Base-by-base conservation (phyloP, 495 filamentous ascomycete species). In the Chaetomium tenue region DNA sequence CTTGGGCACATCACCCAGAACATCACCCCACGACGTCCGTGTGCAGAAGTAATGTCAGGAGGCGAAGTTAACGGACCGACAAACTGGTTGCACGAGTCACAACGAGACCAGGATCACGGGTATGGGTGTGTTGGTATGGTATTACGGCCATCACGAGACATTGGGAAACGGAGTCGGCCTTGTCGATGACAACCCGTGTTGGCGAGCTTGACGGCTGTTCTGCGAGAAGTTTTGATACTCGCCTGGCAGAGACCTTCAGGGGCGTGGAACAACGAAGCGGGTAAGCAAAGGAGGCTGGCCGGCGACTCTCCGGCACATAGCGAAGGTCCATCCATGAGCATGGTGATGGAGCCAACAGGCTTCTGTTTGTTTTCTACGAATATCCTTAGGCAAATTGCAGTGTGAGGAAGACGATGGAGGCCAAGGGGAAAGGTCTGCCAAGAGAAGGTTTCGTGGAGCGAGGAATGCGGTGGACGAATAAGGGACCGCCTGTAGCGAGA, bases 401-500 rank as follows among this genome's bases (percentile, higher is more conserved):
- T 39, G 30, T 5, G 25, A 55, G 16, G 48, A 37, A 42, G 48
- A 47, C 1, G n/a, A n/a, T 37, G 33, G 16, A n/a, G 20, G 42
- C 12, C 23, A 20, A 30, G 40, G 1, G 37, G 22, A 15, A 30
- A 23, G 61, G 30, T 46, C 11, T 51, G 65, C 61, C 65, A 67
- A 67, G 65, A 26, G 47, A n/a, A 28, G 18, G 42, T 25, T 15
- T 62, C 60, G 60, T 56, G 55, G 60, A 48, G 47, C 26, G 26
- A 26, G 44, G n/a, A 30, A 23, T 4, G 26, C 7, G 47, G 58
- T 46, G 51, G 63, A 61, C 70, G 63, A 70, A 72, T 72, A 63
- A 57, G 64, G 61, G 58, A 33, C 33, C 23, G 46, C 33, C 55
- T 25, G 62, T 66, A 74, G 68, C 68, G 70, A 68, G 60, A 51